These are phyloP conservation scores for Trichomonascaceae sp. DNA, from an alignment of 1,139 yeast genomes.

Conservation along the genomic window DNA sequence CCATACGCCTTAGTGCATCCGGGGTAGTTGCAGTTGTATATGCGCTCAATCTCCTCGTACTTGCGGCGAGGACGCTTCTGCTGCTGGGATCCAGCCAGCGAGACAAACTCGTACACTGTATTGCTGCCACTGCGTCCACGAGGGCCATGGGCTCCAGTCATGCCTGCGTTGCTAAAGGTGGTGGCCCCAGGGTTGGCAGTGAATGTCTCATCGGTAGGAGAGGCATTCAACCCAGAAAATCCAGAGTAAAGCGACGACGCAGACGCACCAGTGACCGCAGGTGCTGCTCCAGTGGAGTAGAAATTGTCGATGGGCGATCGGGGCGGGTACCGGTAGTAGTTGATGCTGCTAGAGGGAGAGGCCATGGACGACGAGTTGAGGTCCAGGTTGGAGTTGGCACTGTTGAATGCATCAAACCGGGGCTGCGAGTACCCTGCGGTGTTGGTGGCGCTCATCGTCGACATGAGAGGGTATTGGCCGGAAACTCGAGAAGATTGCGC, in stretches of 20 bases:
- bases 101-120: constrained; percentile 19
- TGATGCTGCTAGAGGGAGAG: neutral
- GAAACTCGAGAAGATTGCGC: too few species aligned
- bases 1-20: constrained; percentile 65
- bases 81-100: constrained; percentile 19
- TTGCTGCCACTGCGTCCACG: constrained; percentile 1
- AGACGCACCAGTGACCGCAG: too few species aligned
- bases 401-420: neutral
- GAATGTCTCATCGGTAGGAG: neutral
- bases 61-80: constrained; percentile 48
- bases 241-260: neutral
- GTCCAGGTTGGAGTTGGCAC: neutral
- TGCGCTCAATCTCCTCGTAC: constrained; percentile 56
- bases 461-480: neutral
- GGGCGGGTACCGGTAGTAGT: constrained; percentile 7
- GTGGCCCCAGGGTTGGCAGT: neutral
- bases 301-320: constrained; percentile 7
- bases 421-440: neutral
- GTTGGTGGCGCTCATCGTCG: neutral
- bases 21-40: constrained; percentile 47
- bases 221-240: too few species aligned
- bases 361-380: neutral
- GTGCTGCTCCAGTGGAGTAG: constrained; percentile 3
- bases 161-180: neutral
- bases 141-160: neutral